A percentile compares a stretch with the other conserved stretches of the same genome.
Evolutionary conservation across 768 basidiomycete species (phyloP).

Genomic region (Gymnopilus dilepis): DNA sequence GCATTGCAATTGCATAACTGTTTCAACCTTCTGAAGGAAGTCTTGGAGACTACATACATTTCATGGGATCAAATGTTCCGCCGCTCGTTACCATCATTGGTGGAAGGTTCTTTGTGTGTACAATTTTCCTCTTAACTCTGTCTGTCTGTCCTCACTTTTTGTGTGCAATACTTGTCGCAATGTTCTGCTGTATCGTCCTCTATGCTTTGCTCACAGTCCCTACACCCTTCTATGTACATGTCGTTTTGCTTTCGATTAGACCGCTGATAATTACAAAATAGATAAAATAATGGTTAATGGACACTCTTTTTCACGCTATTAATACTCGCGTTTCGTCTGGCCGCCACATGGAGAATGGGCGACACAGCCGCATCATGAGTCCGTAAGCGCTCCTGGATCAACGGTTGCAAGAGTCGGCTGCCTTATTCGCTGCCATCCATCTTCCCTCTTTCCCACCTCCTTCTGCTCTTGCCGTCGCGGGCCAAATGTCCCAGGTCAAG

Average conservation of each 20-base stretch:
- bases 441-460: constrained; percentile 28
- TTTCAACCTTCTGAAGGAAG: not conserved
- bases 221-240: constrained; percentile 3
- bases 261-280: not conserved
- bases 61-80: constrained; percentile 6
- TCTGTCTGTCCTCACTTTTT: not conserved
- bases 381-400: constrained; percentile 7
- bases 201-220: not conserved
- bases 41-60: not conserved
- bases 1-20: not conserved
- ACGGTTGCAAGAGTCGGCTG: constrained; percentile 4
- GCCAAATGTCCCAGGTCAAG: constrained; percentile 42
- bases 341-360: constrained; percentile 8
- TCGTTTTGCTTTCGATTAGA: not conserved
- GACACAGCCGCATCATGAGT: constrained; percentile 10
- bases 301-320: constrained; percentile 1
- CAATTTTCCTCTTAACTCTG: not conserved
- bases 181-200: not conserved
- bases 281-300: constrained; percentile 9
- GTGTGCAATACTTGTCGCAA: constrained; percentile 3
- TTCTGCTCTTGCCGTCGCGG: constrained; percentile 18
- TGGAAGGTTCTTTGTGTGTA: constrained; percentile 2
- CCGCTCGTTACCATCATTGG: not conserved
- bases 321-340: constrained; percentile 7
- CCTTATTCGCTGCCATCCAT: constrained; percentile 10